Conservation (phyloP, 2,329 filamentous ascomycete species). For the Penicillium sp. region DNA sequence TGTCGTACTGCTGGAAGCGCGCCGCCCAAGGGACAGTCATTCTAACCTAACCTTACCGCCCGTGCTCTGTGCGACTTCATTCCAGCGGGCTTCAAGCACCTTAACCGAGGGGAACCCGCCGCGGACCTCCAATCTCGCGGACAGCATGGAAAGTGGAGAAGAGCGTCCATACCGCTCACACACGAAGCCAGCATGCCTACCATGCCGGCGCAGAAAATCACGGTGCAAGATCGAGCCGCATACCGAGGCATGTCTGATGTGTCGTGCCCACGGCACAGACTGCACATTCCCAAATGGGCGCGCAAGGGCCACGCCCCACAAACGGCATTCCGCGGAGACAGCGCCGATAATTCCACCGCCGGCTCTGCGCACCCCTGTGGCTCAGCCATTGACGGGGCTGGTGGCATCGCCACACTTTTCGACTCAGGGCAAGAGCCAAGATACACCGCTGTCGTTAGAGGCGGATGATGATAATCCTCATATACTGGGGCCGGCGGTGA, state of each 20-base stretch:
- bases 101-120: neutral
- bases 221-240: slow-evolving; percentile 13
- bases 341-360: neutral
- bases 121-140: neutral
- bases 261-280: slow-evolving; percentile 16
- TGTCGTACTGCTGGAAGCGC: too few relatives aligned
- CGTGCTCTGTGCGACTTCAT: too few relatives aligned
- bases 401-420: slow-evolving; percentile 2
- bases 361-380: neutral
- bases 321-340: neutral
- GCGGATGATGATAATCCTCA: slow-evolving; percentile 18
- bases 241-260: slow-evolving; percentile 15
- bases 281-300: slow-evolving; percentile 13
- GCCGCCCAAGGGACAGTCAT: too few relatives aligned
- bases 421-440: neutral
- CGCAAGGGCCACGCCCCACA: neutral
- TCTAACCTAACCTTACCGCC: too few relatives aligned
- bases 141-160: slow-evolving; percentile 7
- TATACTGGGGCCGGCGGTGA: slow-evolving; percentile 16
- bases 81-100: too few relatives aligned
- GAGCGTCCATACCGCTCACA: slow-evolving; percentile 19
- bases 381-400: neutral
- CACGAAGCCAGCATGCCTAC: slow-evolving; percentile 15
- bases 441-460: slow-evolving; percentile 7
- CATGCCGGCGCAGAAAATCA: slow-evolving; percentile 16